Evolutionary conservation across 2,329 filamentous ascomycete species (phyloP), one percentile per base, ranked within the genome.

Genomic region (Sporothrix inflata): DNA sequence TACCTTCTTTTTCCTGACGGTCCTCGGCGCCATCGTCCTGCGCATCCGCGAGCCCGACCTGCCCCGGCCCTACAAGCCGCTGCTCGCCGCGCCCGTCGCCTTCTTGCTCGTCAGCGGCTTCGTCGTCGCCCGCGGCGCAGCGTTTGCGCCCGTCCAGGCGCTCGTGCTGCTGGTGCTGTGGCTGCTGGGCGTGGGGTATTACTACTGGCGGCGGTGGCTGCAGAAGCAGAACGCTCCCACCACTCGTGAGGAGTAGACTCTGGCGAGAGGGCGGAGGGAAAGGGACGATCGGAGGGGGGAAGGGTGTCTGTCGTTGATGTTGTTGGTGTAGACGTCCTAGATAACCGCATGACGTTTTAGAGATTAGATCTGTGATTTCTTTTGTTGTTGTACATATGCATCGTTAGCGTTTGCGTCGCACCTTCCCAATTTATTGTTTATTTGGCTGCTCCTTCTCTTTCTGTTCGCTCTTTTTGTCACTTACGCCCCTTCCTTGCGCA

Each of bases 1-100:
- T 77, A 85, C 88, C 0, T 91, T 90, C 79, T 90, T 90, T 80
- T 89, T 90, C 76, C 82, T 90, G 40, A 88, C 88, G 0, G 88
- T 90, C 0, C 76, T 90, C 0, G 89, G 88, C 0, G 85, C 87
- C 1, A 81, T 90, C 11, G 79, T 90, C 19, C 79, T 91, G 57
- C 84, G 89, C 14, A 84, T 84, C 71, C 83, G 86, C 1, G 87
- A 90, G 77, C 89, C 88, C 0, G 78, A 80, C 0, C 80, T 91
- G 2, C 75, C 81, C 0, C 79, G 89, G 12, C 88, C 89, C 0
- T 91, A 90, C 76, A 86, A 85, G 77, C 85, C 88, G 0, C 79
- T 81, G 16, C 76, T 89, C 0, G 30, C 85, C 2, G 81, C 89
- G 11, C 88, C 88, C 0, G 69, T 84, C 0, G 76, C 85, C 0